A percentile compares a stretch with the other conserved stretches of the same genome.
phyloP scores from a whole-genome alignment of 495 filamentous ascomycete genomes.

The Bryoglossum gracile region DNA sequence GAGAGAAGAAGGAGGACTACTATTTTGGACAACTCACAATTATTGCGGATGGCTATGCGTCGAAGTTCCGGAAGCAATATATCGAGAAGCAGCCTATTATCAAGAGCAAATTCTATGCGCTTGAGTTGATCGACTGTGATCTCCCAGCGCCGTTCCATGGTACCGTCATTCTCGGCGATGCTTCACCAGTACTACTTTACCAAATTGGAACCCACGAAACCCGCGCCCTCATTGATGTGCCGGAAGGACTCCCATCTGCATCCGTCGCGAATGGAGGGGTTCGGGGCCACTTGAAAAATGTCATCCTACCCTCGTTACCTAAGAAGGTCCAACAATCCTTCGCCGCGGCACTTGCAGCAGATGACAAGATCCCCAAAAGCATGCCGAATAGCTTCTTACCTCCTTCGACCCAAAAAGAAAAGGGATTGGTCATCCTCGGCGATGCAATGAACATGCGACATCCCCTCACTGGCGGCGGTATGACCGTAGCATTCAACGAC shows the following conservation, averaged over 20 bases:
- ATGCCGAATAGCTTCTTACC: slow-evolving; percentile 97
- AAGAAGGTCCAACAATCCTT: slow-evolving; percentile 66
- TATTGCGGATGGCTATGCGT: slow-evolving; percentile 87
- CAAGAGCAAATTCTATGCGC: slow-evolving; percentile 78
- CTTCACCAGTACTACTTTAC: slow-evolving; percentile 82
- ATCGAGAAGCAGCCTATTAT: slow-evolving; percentile 61
- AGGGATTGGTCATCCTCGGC: slow-evolving; percentile 73
- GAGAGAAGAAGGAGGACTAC: slow-evolving; percentile 53
- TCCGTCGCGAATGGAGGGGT: slow-evolving; percentile 66
- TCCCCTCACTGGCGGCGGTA: slow-evolving; percentile 77
- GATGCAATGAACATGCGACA: slow-evolving; percentile 89
- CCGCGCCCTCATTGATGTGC: slow-evolving; percentile 84
- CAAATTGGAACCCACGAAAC: slow-evolving; percentile 97
- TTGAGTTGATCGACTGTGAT: slow-evolving; percentile 82
- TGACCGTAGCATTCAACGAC: slow-evolving; percentile 83
- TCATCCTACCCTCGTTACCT: slow-evolving; percentile 72
- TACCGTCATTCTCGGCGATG: slow-evolving; percentile 78
- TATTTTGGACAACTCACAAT: slow-evolving; percentile 87
- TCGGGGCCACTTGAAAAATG: slow-evolving; percentile 68
- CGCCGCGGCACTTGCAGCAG: slow-evolving; percentile 64
- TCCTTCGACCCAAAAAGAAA: slow-evolving; percentile 54
- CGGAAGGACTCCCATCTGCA: slow-evolving; percentile 67
- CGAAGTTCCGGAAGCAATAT: slow-evolving; percentile 81
- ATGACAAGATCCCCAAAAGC: slow-evolving; percentile 54
- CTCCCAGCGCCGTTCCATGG: slow-evolving; percentile 69